Base-by-base conservation (phyloP, 75 land plant species). In the Cunninghamia lanceolata region DNA sequence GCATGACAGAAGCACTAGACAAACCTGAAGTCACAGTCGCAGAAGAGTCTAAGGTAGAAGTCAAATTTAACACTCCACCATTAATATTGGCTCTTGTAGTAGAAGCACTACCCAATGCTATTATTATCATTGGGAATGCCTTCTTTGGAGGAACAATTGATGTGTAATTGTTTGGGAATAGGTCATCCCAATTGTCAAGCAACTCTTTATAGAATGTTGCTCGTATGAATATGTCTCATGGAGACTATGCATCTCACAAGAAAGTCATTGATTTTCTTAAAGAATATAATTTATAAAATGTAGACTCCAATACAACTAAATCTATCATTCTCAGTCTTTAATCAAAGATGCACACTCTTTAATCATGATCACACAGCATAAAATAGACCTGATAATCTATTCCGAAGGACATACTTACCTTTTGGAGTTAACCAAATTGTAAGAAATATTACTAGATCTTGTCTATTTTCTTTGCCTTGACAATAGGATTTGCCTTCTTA, bases 201-300 rank as follows among this genome's bases (percentile, higher is more conserved):
- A 95, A 85, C 85, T 95, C 97, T 83, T 95, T 95, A 90, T 95
- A 95, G 4, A 95, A n/a, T n/a, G n/a, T n/a, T n/a, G n/a, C n/a
- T n/a, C n/a, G n/a, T n/a, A n/a, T n/a, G n/a, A n/a, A n/a, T n/a
- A n/a, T n/a, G n/a, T n/a, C n/a, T n/a, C n/a, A n/a, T n/a, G n/a
- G n/a, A n/a, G n/a, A n/a, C n/a, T n/a, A n/a, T n/a, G n/a, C n/a
- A n/a, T n/a, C n/a, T n/a, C n/a, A n/a, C n/a, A n/a, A n/a, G n/a
- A n/a, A n/a, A n/a, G n/a, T n/a, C n/a, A n/a, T n/a, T n/a, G n/a
- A n/a, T n/a, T n/a, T n/a, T n/a, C n/a, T n/a, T n/a, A n/a, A n/a
- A n/a, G n/a, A n/a, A n/a, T n/a, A n/a, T n/a, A n/a, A n/a, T n/a
- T n/a, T n/a, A n/a, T n/a, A n/a, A n/a, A n/a, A n/a, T n/a, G n/a